Percentiles rank a stretch among this genome's conserved stretches.
These are phyloP conservation scores for Podochytrium sp. DNA, from an alignment of 192 early-diverging fungal species.

Conservation along the genomic window DNA sequence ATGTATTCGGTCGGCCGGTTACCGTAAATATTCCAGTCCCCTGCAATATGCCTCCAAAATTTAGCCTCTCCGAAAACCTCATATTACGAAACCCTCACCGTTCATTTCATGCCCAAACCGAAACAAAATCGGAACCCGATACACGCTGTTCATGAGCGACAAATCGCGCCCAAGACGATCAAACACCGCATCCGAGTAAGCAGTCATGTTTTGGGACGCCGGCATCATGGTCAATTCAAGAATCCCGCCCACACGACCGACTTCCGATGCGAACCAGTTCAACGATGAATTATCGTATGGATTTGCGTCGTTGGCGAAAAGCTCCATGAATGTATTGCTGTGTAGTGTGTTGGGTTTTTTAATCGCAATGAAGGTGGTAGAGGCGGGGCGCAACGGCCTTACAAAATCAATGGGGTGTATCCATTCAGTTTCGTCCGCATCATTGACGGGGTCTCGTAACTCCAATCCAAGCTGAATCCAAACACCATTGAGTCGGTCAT, in stretches of 20 bases:
- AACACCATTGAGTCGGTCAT: conserved; percentile 1
- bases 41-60: neutral
- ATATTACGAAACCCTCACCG: conserved; percentile 23
- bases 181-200: conserved; percentile 29
- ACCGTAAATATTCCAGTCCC: conserved; percentile 39
- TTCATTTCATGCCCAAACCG: conserved; percentile 56
- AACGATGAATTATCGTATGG: conserved; percentile 4
- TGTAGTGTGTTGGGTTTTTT: neutral
- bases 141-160: conserved; percentile 25
- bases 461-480: conserved; percentile 40
- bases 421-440: conserved; percentile 2
- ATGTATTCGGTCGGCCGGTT: conserved; percentile 33
- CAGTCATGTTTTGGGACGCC: conserved; percentile 12
- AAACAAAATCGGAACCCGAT: conserved; percentile 41
- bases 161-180: conserved; percentile 28
- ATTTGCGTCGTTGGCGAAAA: conserved; percentile 2
- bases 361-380: too few relatives aligned
- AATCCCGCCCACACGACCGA: conserved; percentile 31
- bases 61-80: neutral
- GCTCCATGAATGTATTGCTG: conserved; percentile 35
- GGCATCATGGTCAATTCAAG: conserved; percentile 40
- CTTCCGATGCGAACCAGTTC: conserved; percentile 42
- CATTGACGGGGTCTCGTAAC: conserved; percentile 5
- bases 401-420: conserved; percentile 23
- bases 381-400: too few relatives aligned